These are phyloP conservation scores for Pseudotulostoma volvatum DNA, from an alignment of 495 filamentous ascomycete species.

Conservation along the genomic window DNA sequence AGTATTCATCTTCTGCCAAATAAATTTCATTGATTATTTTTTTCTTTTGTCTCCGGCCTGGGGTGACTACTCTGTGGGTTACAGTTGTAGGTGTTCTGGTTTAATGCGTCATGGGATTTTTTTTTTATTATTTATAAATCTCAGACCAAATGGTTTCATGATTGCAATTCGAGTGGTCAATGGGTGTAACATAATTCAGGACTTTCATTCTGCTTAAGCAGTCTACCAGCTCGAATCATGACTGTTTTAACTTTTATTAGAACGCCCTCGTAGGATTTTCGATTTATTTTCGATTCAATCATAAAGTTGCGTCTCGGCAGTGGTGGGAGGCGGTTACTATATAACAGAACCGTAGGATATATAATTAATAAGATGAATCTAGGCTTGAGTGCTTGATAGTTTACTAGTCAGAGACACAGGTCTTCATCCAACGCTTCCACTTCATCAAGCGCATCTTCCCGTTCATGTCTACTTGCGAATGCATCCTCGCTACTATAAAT, in stretches of 20 bases:
- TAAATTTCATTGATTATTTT: slow-evolving; percentile 43
- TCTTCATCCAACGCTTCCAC: slow-evolving; percentile 74
- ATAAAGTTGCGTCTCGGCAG: no score
- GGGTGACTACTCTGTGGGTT: slow-evolving; percentile 47
- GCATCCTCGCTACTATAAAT: slow-evolving; percentile 45
- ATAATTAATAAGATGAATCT: no score
- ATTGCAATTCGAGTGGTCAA: slow-evolving; percentile 50
- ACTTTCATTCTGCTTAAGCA: slow-evolving; percentile 22
- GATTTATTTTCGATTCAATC: no score
- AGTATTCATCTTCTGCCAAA: slow-evolving; percentile 99
- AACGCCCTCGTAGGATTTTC: no score
- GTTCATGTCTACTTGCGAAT: slow-evolving; percentile 36
- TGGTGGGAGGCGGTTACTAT: no score
- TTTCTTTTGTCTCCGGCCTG: slow-evolving; percentile 37
- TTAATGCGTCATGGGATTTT: slow-evolving; percentile 83
- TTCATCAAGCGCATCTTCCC: slow-evolving; percentile 68
- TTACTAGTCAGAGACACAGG: no score
- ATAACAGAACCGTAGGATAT: no score
- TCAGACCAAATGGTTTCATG: slow-evolving; percentile 62
- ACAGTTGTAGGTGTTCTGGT: slow-evolving; percentile 50
- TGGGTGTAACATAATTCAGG: slow-evolving; percentile 61
- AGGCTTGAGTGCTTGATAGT: no score
- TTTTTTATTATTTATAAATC: slow-evolving; percentile 27
- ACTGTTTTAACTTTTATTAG: slow-evolving; percentile 7
- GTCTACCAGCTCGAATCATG: slow-evolving; percentile 30